phyloP scores from a whole-genome alignment of 1,284 basidiomycete species.

The Ceratobasidium sp. region DNA sequence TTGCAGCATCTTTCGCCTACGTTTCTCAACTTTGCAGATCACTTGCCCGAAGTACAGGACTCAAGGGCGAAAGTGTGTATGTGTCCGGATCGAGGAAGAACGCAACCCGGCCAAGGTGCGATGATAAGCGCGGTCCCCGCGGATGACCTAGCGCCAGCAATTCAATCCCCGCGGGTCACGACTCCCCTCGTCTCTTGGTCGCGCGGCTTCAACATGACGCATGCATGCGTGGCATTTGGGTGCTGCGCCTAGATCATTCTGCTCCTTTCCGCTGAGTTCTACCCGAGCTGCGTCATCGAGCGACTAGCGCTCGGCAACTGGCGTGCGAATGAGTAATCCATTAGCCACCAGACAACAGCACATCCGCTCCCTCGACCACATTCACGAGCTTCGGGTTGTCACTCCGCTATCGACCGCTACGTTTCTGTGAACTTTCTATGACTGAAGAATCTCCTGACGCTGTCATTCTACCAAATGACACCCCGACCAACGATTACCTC shows the following conservation, averaged over 20 bases:
- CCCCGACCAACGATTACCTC: background rate
- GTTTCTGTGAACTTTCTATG: background rate
- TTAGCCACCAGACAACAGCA: background rate
- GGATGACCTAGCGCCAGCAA: background rate
- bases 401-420: background rate
- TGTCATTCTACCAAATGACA: background rate
- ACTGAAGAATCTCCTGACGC: background rate
- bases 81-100: slow-evolving; percentile 31
- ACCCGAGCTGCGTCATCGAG: slow-evolving; percentile 20
- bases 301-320: slow-evolving; percentile 11
- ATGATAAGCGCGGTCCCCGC: slow-evolving; percentile 15
- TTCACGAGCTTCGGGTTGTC: background rate
- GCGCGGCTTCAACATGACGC: background rate
- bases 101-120: slow-evolving; percentile 8
- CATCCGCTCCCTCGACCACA: background rate
- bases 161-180: background rate
- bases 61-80: slow-evolving; percentile 20
- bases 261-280: slow-evolving; percentile 2
- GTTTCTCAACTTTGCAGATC: background rate
- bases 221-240: background rate
- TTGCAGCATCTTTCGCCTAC: slow-evolving; percentile 13
- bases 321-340: slow-evolving; percentile 4
- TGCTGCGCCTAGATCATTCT: background rate
- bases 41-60: background rate
- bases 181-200: background rate